Conservation (phyloP, 1,284 basidiomycete genomes). For the Cyathus olla region DNA sequence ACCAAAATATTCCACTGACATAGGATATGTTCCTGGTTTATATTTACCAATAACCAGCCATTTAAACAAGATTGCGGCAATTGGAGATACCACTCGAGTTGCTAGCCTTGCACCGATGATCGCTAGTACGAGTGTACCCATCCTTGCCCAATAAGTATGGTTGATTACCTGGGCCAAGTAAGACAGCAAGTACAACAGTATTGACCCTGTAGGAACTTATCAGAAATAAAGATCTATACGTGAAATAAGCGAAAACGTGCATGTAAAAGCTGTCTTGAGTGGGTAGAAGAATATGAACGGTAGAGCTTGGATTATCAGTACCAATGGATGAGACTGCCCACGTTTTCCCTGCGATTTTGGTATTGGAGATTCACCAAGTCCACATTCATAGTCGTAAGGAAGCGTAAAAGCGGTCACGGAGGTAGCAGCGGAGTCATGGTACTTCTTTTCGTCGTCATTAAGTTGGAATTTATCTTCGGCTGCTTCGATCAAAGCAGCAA, state of each 20-base stretch:
- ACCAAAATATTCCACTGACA: constrained; percentile 30
- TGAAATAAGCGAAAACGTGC: constrained; percentile 27
- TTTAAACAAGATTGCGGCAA: constrained; percentile 53
- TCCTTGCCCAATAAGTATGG: constrained; percentile 44
- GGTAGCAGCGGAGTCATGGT: constrained; percentile 17
- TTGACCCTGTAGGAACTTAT: constrained; percentile 30
- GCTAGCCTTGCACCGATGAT: constrained; percentile 44
- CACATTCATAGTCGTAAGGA: constrained; percentile 25
- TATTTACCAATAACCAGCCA: constrained; percentile 58
- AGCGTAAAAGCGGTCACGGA: constrained; percentile 20
- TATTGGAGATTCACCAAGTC: constrained; percentile 17
- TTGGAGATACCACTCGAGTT: constrained; percentile 45
- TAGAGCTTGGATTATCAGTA: constrained; percentile 52
- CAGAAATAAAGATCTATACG: constrained; percentile 3
- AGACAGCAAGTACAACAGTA: constrained; percentile 42
- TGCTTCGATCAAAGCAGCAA: constrained; percentile 49
- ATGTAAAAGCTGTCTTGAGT: constrained; percentile 53
- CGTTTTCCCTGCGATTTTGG: constrained; percentile 19
- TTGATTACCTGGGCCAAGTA: constrained; percentile 36
- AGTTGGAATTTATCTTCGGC: constrained; percentile 20
- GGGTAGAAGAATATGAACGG: constrained; percentile 56
- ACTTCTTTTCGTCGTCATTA: constrained; percentile 21
- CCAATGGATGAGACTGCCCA: constrained; percentile 48
- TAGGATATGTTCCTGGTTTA: constrained; percentile 50
- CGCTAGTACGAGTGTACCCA: constrained; percentile 42